phyloP scores from a whole-genome alignment of 2,329 filamentous ascomycete species.

The Stachybotrys chartarum region DNA sequence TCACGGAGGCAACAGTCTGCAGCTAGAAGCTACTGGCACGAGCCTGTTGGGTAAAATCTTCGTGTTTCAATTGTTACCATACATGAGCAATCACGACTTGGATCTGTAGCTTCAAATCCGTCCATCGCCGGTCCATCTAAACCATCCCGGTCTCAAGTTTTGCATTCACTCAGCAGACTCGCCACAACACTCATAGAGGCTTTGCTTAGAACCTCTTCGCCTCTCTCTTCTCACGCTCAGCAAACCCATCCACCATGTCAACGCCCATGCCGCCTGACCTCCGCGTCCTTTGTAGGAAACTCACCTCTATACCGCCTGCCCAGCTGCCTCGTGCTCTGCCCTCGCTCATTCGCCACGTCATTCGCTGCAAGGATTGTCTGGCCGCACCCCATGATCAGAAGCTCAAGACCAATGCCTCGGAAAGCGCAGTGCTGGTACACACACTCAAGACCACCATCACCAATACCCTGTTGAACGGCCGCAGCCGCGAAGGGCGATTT shows the following conservation, averaged over 20 bases:
- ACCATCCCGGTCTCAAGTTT: too few relatives aligned
- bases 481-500: conserved; percentile 67
- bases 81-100: too few relatives aligned
- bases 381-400: conserved; percentile 55
- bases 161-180: too few relatives aligned
- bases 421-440: conserved; percentile 65
- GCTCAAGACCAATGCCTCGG: conserved; percentile 54
- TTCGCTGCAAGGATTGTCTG: conserved; percentile 52
- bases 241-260: conserved; percentile 12
- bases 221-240: too few relatives aligned
- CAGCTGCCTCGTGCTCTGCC: conserved; percentile 70
- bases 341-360: conserved; percentile 55
- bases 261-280: conserved; percentile 47
- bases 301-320: conserved; percentile 63
- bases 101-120: too few relatives aligned
- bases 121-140: too few relatives aligned
- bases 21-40: too few relatives aligned
- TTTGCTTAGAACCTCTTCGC: too few relatives aligned
- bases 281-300: conserved; percentile 57
- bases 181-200: too few relatives aligned
- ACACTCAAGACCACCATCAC: conserved; percentile 74
- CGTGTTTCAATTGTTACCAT: too few relatives aligned
- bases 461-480: conserved; percentile 65
- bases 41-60: too few relatives aligned
- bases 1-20: too few relatives aligned